These are phyloP conservation scores for Harrya chromipes DNA, from an alignment of 768 basidiomycete genomes.

Conservation along the genomic window DNA sequence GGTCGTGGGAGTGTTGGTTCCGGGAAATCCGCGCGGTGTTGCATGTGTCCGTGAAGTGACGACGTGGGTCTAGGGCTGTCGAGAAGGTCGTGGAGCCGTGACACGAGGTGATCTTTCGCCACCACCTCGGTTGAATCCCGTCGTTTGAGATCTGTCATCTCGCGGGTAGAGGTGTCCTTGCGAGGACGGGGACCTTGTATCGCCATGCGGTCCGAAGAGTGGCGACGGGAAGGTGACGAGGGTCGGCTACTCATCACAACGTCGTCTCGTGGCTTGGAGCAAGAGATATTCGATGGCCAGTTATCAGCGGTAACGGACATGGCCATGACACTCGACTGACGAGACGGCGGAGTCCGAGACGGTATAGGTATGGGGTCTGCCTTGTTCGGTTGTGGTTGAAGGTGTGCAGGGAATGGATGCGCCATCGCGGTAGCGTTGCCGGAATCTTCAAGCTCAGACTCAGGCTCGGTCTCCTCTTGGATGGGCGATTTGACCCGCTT, in stretches of 20 bases:
- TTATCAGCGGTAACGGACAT: constrained; percentile 28
- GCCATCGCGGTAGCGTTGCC: neutral
- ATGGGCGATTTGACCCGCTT: constrained; percentile 20
- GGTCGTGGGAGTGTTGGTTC: constrained; percentile 24
- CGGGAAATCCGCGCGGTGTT: constrained; percentile 27
- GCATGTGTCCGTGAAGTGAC: constrained; percentile 38
- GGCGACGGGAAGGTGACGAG: constrained; percentile 25
- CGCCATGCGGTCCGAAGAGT: constrained; percentile 22
- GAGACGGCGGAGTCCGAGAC: constrained; percentile 25
- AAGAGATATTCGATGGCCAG: constrained; percentile 21
- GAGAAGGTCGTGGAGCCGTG: constrained; percentile 48
- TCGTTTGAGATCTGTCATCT: constrained; percentile 22
- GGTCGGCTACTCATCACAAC: constrained; percentile 29
- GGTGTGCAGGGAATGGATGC: constrained; percentile 27
- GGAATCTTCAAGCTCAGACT: constrained; percentile 25
- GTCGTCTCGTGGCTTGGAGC: constrained; percentile 29
- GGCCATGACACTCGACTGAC: constrained; percentile 24
- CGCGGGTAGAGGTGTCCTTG: constrained; percentile 20
- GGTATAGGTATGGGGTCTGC: constrained; percentile 30
- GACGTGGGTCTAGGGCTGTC: constrained; percentile 41
- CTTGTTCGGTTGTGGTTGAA: constrained; percentile 21
- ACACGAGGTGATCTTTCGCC: constrained; percentile 32
- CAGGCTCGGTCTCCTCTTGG: constrained; percentile 22
- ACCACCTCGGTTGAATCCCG: constrained; percentile 17
- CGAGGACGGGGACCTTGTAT: constrained; percentile 16